phyloP scores from a whole-genome alignment of 2,329 filamentous ascomycete species.

The Xylaria digitata region DNA sequence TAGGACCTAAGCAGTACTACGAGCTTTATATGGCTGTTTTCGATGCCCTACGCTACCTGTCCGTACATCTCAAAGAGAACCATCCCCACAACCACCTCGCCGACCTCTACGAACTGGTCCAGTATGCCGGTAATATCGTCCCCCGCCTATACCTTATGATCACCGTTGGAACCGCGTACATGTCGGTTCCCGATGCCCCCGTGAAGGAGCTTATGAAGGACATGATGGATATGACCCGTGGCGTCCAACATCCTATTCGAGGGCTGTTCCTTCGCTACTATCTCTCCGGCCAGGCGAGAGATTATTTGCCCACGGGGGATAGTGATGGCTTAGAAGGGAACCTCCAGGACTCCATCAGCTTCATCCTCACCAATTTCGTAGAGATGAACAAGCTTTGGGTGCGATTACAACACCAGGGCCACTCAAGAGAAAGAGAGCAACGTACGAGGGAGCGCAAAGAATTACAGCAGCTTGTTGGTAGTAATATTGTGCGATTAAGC shows the following conservation, averaged over 20 bases:
- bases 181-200: constrained; percentile 96
- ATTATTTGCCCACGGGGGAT: constrained; percentile 82
- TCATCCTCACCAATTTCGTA: constrained; percentile 97
- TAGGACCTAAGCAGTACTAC: constrained; percentile 99
- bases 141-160: constrained; percentile 98
- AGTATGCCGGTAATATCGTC: constrained; percentile 98
- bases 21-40: constrained; percentile 99
- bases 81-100: constrained; percentile 98
- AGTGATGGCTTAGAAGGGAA: constrained; percentile 95
- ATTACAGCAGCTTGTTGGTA: constrained; percentile 93
- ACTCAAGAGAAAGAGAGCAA: constrained; percentile 93
- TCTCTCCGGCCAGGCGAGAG: constrained; percentile 91
- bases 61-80: constrained; percentile 95
- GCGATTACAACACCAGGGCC: constrained; percentile 94
- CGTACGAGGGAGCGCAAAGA: constrained; percentile 95
- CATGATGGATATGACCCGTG: constrained; percentile 99
- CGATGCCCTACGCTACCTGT: constrained; percentile 95
- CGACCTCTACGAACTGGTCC: constrained; percentile 96
- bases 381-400: constrained; percentile 99
- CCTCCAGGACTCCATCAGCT: constrained; percentile 96
- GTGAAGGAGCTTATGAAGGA: constrained; percentile 99
- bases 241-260: constrained; percentile 95
- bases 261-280: constrained; percentile 97
- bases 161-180: constrained; percentile 98
- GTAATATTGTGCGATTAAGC: constrained; percentile 93